These are phyloP conservation scores for Mycosphaerella sp. DNA, from an alignment of 2,329 filamentous ascomycete genomes.

Conservation along the genomic window DNA sequence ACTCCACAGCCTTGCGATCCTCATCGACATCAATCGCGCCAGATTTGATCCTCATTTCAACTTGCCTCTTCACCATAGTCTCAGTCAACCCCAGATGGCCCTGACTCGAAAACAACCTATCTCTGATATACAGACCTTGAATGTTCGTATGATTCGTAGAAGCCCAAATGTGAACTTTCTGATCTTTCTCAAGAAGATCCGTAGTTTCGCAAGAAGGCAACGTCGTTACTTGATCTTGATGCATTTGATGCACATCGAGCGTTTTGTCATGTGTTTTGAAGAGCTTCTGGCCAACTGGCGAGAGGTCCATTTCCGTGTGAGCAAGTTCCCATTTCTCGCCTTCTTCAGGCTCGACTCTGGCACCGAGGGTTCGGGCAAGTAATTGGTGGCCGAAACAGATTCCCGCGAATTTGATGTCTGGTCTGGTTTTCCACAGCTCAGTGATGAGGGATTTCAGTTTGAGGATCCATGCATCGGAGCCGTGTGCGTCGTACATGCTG, in stretches of 20 bases:
- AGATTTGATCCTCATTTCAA: constrained; percentile 42
- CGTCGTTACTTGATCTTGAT: constrained; percentile 41
- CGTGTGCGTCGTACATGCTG: constrained; percentile 45
- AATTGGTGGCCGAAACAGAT: constrained; percentile 48
- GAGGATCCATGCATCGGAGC: constrained; percentile 41
- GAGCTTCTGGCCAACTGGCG: constrained; percentile 37
- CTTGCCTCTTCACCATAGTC: constrained; percentile 42
- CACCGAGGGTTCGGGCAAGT: constrained; percentile 41
- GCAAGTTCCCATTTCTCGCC: constrained; percentile 44
- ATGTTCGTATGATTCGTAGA: constrained; percentile 41
- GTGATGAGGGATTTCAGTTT: constrained; percentile 42
- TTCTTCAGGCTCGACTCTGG: constrained; percentile 35
- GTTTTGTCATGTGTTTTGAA: constrained; percentile 35
- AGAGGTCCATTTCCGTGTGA: constrained; percentile 40
- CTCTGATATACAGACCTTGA: constrained; percentile 43
- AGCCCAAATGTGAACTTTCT: constrained; percentile 47
- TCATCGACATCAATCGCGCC: constrained; percentile 36
- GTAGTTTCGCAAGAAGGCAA: constrained; percentile 30
- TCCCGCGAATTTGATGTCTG: constrained; percentile 47
- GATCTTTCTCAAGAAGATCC: constrained; percentile 35
- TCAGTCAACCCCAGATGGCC: constrained; percentile 46
- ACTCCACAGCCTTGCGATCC: constrained; percentile 35
- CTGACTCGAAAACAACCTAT: constrained; percentile 44
- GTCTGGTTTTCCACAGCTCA: constrained; percentile 48
- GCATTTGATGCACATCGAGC: constrained; percentile 45